A percentile compares a stretch with the other conserved stretches of the same genome.
These are phyloP conservation scores for Coniella vitis DNA, from an alignment of 2,329 filamentous ascomycete species.

Conservation along the genomic window DNA sequence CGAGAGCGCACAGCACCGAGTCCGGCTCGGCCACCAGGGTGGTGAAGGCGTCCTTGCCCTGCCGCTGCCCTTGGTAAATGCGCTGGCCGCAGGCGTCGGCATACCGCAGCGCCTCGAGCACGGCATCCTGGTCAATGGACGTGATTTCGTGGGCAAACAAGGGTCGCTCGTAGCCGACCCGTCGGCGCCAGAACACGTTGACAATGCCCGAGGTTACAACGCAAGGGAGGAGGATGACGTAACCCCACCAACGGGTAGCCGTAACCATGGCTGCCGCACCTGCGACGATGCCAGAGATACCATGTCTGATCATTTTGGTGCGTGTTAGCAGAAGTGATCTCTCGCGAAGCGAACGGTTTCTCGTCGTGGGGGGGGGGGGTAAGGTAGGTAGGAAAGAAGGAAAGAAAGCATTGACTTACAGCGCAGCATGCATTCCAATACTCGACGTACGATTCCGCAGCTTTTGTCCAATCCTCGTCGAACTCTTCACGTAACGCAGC, in stretches of 20 bases:
- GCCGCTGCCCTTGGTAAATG: conserved; percentile 5
- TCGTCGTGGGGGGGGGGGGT: background rate
- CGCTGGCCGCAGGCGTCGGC: conserved; percentile 15
- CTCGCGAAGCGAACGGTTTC: background rate
- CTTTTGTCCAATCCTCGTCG: conserved; percentile 21
- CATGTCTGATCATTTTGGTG: conserved; percentile 31
- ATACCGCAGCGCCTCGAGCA: conserved; percentile 24
- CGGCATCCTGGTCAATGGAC: conserved; percentile 15
- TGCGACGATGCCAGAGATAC: conserved; percentile 38
- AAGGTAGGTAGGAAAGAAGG: background rate
- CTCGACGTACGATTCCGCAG: conserved; percentile 30
- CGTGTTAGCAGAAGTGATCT: background rate
- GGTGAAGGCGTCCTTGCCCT: conserved; percentile 9
- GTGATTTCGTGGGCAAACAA: conserved; percentile 19
- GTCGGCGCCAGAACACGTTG: conserved; percentile 41
- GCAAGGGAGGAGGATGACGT: conserved; percentile 43
- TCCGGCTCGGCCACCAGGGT: conserved; percentile 14
- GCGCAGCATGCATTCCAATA: conserved; percentile 36
- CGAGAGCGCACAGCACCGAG: conserved; percentile 18
- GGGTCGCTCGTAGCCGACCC: conserved; percentile 39
- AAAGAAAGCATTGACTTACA: conserved; percentile 18
- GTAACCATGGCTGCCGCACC: conserved; percentile 44
- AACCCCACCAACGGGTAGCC: conserved; percentile 45
- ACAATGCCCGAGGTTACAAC: conserved; percentile 37
- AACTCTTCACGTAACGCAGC: conserved; percentile 20